Conservation (phyloP, 148 eudicot species). For the Vaccinium macrocarpon region DNA sequence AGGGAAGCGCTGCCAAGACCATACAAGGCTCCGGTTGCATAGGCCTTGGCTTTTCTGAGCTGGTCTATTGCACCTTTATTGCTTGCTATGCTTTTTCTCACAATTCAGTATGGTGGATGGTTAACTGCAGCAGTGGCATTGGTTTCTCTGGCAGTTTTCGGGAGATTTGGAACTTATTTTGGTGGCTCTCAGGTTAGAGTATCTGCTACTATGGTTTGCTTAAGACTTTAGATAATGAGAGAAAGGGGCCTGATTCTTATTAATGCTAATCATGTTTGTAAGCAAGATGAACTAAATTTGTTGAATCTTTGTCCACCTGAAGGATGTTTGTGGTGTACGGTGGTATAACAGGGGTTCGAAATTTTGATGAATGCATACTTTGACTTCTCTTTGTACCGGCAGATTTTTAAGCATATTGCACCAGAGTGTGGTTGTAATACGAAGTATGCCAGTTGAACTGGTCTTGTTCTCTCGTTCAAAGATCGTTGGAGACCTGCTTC, state of each 20-base stretch:
- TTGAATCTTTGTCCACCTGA: neutral
- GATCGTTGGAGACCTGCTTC: neutral
- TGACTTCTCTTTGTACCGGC: neutral
- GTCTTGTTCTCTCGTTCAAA: neutral
- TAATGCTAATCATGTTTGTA: neutral
- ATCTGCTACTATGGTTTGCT: conserved; percentile 33
- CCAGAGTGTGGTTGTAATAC: neutral
- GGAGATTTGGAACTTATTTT: conserved; percentile 34
- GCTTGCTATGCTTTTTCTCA: conserved; percentile 22
- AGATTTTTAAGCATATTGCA: too few species aligned
- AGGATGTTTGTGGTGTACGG: neutral
- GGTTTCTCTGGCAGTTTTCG: conserved; percentile 31
- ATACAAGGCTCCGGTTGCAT: conserved; percentile 35
- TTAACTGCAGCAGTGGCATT: conserved; percentile 23
- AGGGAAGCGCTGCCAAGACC: conserved; percentile 33
- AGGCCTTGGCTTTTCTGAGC: conserved; percentile 36
- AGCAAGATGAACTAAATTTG: neutral
- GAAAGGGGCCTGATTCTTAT: neutral
- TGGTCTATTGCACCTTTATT: conserved; percentile 34
- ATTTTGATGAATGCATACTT: neutral
- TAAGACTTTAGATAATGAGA: conserved; percentile 29
- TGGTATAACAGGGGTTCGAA: neutral
- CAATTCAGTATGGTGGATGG: conserved; percentile 8
- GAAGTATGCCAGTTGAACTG: neutral
- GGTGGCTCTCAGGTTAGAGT: conserved; percentile 30